Percentiles rank a stretch among this genome's conserved stretches.
Evolutionary conservation across 495 filamentous ascomycete species (phyloP).

Genomic region (Thermothielavioides terrestris): DNA sequence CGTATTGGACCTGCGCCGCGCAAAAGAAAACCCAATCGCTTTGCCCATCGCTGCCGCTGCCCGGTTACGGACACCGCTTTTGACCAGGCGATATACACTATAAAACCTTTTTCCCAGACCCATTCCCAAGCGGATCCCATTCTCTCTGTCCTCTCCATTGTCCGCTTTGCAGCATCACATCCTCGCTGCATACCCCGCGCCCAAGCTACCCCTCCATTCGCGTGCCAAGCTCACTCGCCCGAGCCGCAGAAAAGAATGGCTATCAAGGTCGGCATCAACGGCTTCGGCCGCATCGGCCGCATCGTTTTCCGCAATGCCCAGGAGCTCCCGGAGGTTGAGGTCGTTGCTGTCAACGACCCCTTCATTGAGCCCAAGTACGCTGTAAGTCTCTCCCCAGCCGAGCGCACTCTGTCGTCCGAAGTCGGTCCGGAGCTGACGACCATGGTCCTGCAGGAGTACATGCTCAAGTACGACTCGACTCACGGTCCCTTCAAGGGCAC

Average conservation of each 20-base stretch:
- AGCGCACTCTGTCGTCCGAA: not conserved
- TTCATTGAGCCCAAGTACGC: constrained; percentile 99
- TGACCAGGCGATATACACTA: constrained; percentile 6
- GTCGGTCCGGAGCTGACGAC: constrained; percentile 15
- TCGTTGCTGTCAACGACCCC: constrained; percentile 97
- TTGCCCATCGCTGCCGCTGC: not conserved
- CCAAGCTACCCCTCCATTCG: constrained; percentile 1
- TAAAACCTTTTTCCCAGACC: constrained; percentile 22
- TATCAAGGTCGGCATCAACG: constrained; percentile 90
- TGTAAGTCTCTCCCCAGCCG: constrained; percentile 53
- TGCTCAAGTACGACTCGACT: constrained; percentile 97
- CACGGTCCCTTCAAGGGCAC: constrained; percentile 96
- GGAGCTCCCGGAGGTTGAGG: constrained; percentile 72
- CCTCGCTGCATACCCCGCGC: constrained; percentile 1
- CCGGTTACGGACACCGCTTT: constrained; percentile 7
- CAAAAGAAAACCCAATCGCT: constrained; percentile 4
- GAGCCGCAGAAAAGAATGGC: constrained; percentile 31
- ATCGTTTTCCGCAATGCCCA: constrained; percentile 75
- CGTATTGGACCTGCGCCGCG: constrained; percentile 21
- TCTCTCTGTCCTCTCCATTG: constrained; percentile 14
- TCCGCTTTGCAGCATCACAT: constrained; percentile 6
- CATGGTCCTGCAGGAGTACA: constrained; percentile 64
- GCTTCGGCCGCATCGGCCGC: constrained; percentile 98
- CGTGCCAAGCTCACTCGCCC: constrained; percentile 3
- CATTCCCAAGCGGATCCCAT: constrained; percentile 8